These are phyloP conservation scores for Metarhizium brunneum DNA, from an alignment of 2,329 filamentous ascomycete genomes.

Conservation along the genomic window DNA sequence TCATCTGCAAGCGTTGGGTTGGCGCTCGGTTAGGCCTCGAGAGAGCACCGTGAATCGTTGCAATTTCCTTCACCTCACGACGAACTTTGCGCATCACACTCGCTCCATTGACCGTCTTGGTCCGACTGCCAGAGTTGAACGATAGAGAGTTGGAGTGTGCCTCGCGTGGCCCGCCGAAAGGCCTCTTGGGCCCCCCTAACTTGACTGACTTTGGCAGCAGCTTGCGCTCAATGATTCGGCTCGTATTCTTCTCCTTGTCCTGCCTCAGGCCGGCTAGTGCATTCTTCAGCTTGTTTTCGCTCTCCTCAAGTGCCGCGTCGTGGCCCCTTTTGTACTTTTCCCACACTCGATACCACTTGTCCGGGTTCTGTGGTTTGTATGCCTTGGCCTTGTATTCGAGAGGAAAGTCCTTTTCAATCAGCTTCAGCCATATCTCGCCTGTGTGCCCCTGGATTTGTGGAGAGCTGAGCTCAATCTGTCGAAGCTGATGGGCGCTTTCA, in stretches of 20 bases:
- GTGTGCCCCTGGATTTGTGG: constrained; percentile 66
- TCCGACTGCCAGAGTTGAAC: constrained; percentile 40
- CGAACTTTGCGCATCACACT: constrained; percentile 47
- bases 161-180: constrained; percentile 19
- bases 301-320: constrained; percentile 47
- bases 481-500: constrained; percentile 65
- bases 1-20: constrained; percentile 30
- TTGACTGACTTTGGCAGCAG: constrained; percentile 33
- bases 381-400: constrained; percentile 51
- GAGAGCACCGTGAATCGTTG: constrained; percentile 36
- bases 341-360: constrained; percentile 73
- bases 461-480: constrained; percentile 62
- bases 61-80: constrained; percentile 46
- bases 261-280: constrained; percentile 49
- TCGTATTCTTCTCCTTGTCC: constrained; percentile 46
- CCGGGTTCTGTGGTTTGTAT: constrained; percentile 54
- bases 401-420: constrained; percentile 72
- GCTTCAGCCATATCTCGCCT: constrained; percentile 64
- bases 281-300: constrained; percentile 47
- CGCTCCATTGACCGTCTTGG: constrained; percentile 40
- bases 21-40: constrained; percentile 20
- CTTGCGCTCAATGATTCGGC: constrained; percentile 44
- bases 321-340: constrained; percentile 54
- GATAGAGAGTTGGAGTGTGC: constrained; percentile 24
- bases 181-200: constrained; percentile 17